Evolutionary conservation across 306 rosid genomes (phyloP), one percentile per base, ranked within the genome.

Genomic region (Prunus davidiana): DNA sequence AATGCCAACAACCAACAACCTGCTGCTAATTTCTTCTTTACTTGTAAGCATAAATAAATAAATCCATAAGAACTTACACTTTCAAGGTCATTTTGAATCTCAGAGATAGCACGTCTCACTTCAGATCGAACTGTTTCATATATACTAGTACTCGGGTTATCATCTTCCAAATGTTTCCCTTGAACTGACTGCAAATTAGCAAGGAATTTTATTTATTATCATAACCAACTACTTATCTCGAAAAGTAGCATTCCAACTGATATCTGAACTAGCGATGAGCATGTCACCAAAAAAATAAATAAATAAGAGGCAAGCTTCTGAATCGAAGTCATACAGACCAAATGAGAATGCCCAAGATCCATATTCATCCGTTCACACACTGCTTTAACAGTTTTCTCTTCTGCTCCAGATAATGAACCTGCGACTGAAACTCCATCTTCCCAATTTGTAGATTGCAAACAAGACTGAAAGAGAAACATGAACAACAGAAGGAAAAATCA

Each of bases 51-150:
- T 22, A 24, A 55, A 22, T 34, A 28, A 56, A 5, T n/a, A 57
- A 74, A 63, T 2, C 56, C 38, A 22, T 3, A 67, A 80, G 24
- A 78, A 87, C 91, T 79, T 85, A 95, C 98, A 67, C 45, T 92
- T 77, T 86, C 88, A 71, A 92, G 92, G 78, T 92, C 98, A 75
- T 66, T 87, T 83, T 90, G 98, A 70, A 95, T 89, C 82, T 92
- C 97, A 56, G 88, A 86, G 76, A 95, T 86, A 67, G 93, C 98
- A 38, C 92, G 96, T 77, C 93, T 89, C 74, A 95, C 97, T 92
- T 95, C 97, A 49, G 87, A 83, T 38, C 96, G 91, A 77, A 92
- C 94, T 12, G 97, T 88, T 84, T 92, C 96, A 85, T 90, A 89
- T 73, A 95, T 85, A 78, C 85, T 88, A 65, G 81, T 75, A 46